phyloP scores from a whole-genome alignment of 1,284 basidiomycete genomes.

The Cryptococcus sp. region DNA sequence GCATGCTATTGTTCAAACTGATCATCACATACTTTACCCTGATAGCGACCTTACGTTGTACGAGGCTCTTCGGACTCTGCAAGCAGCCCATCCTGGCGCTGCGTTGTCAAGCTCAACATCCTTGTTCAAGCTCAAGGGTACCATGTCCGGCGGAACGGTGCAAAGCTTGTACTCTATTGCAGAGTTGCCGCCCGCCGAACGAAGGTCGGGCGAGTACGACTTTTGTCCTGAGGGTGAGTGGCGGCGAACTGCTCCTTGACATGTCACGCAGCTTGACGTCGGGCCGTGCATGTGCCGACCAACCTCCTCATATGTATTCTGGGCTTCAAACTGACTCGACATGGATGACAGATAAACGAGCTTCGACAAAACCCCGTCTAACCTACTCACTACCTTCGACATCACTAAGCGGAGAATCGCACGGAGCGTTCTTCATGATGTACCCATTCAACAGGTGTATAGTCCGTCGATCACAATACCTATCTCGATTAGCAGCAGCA shows the following conservation, averaged over 20 bases:
- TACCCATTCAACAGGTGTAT: slow-evolving; percentile 63
- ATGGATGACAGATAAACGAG: slow-evolving; percentile 15
- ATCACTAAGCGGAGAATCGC: slow-evolving; percentile 53
- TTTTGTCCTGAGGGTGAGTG: slow-evolving; percentile 29
- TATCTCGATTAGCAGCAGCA: slow-evolving; percentile 56
- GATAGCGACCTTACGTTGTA: slow-evolving; percentile 61
- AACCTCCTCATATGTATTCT: too few species aligned
- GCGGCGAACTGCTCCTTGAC: background rate
- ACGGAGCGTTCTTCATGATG: slow-evolving; percentile 69
- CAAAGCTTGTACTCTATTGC: slow-evolving; percentile 59
- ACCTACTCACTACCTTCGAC: slow-evolving; percentile 56
- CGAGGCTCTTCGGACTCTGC: slow-evolving; percentile 57
- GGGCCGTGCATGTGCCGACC: too few species aligned
- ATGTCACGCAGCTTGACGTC: background rate
- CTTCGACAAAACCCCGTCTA: slow-evolving; percentile 50
- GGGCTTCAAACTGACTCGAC: background rate
- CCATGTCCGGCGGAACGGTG: slow-evolving; percentile 71
- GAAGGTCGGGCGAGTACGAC: slow-evolving; percentile 44
- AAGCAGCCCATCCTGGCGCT: slow-evolving; percentile 53
- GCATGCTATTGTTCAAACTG: too few species aligned
- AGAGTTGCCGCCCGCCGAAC: slow-evolving; percentile 55
- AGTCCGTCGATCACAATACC: slow-evolving; percentile 76
- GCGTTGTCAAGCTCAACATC: slow-evolving; percentile 55
- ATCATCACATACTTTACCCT: background rate
- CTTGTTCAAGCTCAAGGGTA: slow-evolving; percentile 59